A percentile compares a stretch with the other conserved stretches of the same genome.
Evolutionary conservation across 306 rosid genomes (phyloP).

Genomic region (Aeschynomene evenia): DNA sequence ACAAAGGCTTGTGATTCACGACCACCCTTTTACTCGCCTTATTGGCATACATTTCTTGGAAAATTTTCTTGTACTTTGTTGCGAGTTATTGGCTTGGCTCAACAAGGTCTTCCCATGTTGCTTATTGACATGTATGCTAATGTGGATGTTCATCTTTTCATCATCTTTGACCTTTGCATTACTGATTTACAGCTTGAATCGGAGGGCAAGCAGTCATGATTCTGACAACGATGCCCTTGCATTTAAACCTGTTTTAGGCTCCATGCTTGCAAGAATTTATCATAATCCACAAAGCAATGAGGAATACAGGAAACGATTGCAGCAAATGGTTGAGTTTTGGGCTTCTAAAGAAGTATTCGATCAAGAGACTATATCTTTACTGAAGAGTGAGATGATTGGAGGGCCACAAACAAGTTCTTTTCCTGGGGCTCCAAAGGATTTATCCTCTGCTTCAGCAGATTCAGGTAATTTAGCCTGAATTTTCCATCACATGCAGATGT

Average conservation of each 20-base stretch:
- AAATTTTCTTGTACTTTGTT: background rate
- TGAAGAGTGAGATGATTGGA: slow-evolving; percentile 78
- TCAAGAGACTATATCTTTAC: slow-evolving; percentile 64
- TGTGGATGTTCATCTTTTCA: slow-evolving; percentile 10
- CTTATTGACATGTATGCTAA: slow-evolving; percentile 19
- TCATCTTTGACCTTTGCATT: slow-evolving; percentile 29
- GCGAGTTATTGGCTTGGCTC: background rate
- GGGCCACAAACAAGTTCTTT: slow-evolving; percentile 65
- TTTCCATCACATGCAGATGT: slow-evolving; percentile 11
- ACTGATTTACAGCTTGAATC: slow-evolving; percentile 56
- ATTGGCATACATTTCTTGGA: background rate
- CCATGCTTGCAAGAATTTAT: slow-evolving; percentile 91
- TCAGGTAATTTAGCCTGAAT: slow-evolving; percentile 34
- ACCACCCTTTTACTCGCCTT: background rate
- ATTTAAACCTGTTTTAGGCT: slow-evolving; percentile 76
- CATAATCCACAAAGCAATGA: slow-evolving; percentile 91
- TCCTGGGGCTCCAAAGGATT: slow-evolving; percentile 58
- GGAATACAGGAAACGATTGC: slow-evolving; percentile 78
- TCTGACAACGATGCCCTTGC: slow-evolving; percentile 90
- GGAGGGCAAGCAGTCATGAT: slow-evolving; percentile 55
- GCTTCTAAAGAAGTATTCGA: slow-evolving; percentile 77
- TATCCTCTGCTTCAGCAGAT: slow-evolving; percentile 54
- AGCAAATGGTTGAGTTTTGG: slow-evolving; percentile 94
- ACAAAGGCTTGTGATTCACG: slow-evolving; percentile 2
- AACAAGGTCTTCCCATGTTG: background rate